Base-by-base conservation (phyloP, 305 asterid species). In the Coffea humblotiana region DNA sequence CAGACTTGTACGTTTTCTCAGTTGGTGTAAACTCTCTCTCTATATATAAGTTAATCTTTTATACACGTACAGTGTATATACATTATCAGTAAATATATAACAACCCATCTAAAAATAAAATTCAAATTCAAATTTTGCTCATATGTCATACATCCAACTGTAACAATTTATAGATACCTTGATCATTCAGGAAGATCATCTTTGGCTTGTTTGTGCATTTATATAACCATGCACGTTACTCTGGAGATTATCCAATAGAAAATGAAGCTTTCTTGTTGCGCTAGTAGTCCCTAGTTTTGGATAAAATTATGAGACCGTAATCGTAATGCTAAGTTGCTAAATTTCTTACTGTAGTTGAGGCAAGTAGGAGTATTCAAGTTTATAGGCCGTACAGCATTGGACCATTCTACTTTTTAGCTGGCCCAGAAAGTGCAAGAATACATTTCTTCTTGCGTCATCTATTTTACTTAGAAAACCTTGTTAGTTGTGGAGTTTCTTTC, bases 401-500 rank as follows among this genome's bases (percentile, higher is more conserved):
- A 5, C 21, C 19, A 47, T 54, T 74, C 8, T 29, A 11, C 9
- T 6, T 29, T 49, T 73, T 16, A 4, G 0, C 3, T 15, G 54
- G 52, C 32, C 16, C 4, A 29, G 54, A 35, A 65, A 18, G 37
- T 23, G 14, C 35, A 32, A 8, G 29, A 27, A 56, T 15, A 63
- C 68, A 63, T 61, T 60, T 45, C 71, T 76, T 47, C 6, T n/a
- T 19, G 35, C 27, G 4, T 21, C 27, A 21, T 43, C 60, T 61
- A 6, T 49, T 27, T 37, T 10, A 45, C 52, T 18, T 32, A 49
- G 43, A 47, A 13, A 66, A 47, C 11, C 74, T 48, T 4, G 18
- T 29, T 77, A 29, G 80, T 77, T 77, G 61, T 32, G 52, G 64
- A 21, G 80, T 66, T 65, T 29, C 80, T 77, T 77, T 77, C 80